Evolutionary conservation across 345 rosid genomes (phyloP).

Genomic region (Hevea brasiliensis): DNA sequence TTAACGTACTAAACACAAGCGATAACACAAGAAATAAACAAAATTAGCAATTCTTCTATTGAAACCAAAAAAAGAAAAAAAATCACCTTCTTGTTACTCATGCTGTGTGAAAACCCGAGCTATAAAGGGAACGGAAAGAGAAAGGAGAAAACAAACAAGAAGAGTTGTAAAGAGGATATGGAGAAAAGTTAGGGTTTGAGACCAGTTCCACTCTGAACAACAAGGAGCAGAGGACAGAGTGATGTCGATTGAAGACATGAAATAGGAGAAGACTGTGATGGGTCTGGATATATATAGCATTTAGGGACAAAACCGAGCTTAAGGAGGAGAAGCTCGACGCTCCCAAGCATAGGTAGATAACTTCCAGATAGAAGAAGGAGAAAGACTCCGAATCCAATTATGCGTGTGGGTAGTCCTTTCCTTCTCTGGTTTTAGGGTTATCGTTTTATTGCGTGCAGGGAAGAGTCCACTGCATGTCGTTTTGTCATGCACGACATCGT

Average conservation of each 20-base stretch:
- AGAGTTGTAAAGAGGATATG: slow-evolving; percentile 26
- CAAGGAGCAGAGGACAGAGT: slow-evolving; percentile 32
- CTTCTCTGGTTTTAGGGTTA: slow-evolving; percentile 4
- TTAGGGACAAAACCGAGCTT: slow-evolving; percentile 34
- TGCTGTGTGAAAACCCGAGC: slow-evolving; percentile 31
- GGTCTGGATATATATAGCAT: slow-evolving; percentile 47
- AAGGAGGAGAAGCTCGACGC: neutral
- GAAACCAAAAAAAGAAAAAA: neutral
- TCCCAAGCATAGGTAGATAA: slow-evolving; percentile 36
- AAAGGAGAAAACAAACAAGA: slow-evolving; percentile 24
- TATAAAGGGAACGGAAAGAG: slow-evolving; percentile 18
- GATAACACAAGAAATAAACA: neutral
- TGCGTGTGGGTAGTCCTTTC: neutral
- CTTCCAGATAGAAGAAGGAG: neutral
- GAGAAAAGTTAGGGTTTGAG: slow-evolving; percentile 44
- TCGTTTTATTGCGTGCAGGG: no score
- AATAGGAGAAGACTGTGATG: slow-evolving; percentile 31
- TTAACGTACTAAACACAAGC: no score
- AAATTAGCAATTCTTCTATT: neutral
- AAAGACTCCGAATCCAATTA: neutral
- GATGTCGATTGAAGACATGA: slow-evolving; percentile 75
- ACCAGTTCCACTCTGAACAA: slow-evolving; percentile 45
- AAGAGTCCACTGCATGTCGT: no score
- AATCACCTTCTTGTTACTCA: slow-evolving; percentile 75
- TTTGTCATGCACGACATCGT: no score